phyloP scores from a whole-genome alignment of 495 filamentous ascomycete genomes.

The Entonaema liquescens region DNA sequence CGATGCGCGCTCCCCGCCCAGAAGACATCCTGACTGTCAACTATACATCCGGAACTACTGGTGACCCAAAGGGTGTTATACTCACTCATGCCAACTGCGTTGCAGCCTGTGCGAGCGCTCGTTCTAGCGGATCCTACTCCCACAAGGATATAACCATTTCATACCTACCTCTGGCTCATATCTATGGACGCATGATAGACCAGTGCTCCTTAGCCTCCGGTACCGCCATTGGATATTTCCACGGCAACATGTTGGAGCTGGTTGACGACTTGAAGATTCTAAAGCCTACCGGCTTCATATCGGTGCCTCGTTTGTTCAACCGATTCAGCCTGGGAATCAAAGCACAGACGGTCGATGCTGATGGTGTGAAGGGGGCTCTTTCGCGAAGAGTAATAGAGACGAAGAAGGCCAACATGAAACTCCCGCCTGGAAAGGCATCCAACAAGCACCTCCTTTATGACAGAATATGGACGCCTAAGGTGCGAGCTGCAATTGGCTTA shows the following conservation, averaged over 20 bases:
- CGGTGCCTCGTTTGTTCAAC: constrained; percentile 91
- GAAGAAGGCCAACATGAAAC: constrained; percentile 81
- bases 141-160: constrained; percentile 73
- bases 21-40: constrained; percentile 92
- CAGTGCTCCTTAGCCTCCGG: constrained; percentile 78
- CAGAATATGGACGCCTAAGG: constrained; percentile 91
- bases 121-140: constrained; percentile 59
- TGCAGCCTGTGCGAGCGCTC: constrained; percentile 69
- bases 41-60: constrained; percentile 97
- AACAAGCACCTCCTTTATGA: constrained; percentile 90
- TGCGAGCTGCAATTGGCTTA: constrained; percentile 81
- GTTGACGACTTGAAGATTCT: constrained; percentile 92
- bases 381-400: constrained; percentile 79
- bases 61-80: constrained; percentile 91
- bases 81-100: constrained; percentile 85
- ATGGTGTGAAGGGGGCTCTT: constrained; percentile 82
- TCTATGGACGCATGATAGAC: constrained; percentile 86
- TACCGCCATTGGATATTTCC: constrained; percentile 88
- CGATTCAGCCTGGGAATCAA: constrained; percentile 86
- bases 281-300: constrained; percentile 82
- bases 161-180: constrained; percentile 94
- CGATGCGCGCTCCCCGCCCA: constrained; percentile 72
- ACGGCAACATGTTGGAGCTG: constrained; percentile 86
- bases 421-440: constrained; percentile 72
- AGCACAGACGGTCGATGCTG: constrained; percentile 76